These are phyloP conservation scores for Terfezia claveryi DNA, from an alignment of 495 filamentous ascomycete species.

Conservation along the genomic window DNA sequence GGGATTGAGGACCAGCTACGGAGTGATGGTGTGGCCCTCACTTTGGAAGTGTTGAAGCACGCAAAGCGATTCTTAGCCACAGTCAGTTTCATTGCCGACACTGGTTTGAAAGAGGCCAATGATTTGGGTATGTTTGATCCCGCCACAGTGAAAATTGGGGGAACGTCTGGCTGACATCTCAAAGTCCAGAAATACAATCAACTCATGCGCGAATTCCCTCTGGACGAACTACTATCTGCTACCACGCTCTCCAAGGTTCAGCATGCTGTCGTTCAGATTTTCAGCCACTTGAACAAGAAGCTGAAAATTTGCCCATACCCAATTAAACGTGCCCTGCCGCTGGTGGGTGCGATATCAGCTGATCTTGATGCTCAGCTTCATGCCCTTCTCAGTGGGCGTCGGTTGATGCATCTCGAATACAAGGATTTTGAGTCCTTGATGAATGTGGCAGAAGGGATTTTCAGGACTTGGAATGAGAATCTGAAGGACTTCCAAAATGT, in stretches of 20 bases:
- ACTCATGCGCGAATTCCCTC: conserved; percentile 90
- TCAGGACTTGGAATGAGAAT: conserved; percentile 81
- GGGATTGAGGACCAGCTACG: conserved; percentile 70
- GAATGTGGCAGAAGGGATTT: conserved; percentile 62
- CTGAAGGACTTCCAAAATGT: conserved; percentile 95
- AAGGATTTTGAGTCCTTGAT: conserved; percentile 70
- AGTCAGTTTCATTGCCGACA: conserved; percentile 86
- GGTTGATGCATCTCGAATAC: conserved; percentile 79
- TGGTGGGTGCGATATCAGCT: conserved; percentile 95
- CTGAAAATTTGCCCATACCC: conserved; percentile 86
- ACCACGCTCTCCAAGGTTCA: conserved; percentile 77
- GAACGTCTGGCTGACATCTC: background rate
- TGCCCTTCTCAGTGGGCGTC: conserved; percentile 57
- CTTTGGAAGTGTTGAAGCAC: conserved; percentile 78
- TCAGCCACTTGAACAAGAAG: conserved; percentile 89
- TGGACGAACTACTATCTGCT: conserved; percentile 82
- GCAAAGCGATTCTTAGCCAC: conserved; percentile 94
- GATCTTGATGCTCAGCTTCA: conserved; percentile 77
- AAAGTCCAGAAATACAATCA: conserved; percentile 91
- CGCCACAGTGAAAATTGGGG: background rate
- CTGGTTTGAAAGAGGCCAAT: conserved; percentile 78
- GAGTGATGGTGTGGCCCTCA: conserved; percentile 74
- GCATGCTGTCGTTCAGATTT: conserved; percentile 69
- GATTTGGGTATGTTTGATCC: conserved; percentile 32
- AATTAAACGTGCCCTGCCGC: conserved; percentile 66